Base-by-base conservation (phyloP, 805 yeast species). In the Lipomyces sp. region DNA sequence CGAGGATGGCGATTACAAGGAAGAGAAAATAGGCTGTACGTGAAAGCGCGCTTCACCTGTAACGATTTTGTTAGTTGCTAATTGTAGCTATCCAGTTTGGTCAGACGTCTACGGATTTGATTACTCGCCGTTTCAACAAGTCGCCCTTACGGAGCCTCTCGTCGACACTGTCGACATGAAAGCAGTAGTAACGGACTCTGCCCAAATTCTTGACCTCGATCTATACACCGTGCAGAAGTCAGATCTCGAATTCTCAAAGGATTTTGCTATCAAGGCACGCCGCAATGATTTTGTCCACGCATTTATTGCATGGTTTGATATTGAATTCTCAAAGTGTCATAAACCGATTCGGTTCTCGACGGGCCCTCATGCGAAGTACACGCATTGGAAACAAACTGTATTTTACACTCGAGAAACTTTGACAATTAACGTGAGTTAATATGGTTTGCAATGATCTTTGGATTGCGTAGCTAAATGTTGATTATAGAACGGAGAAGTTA, bases 371-470 rank as follows among this genome's bases (percentile, higher is more conserved):
- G 88, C 92, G 58, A 86, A 87, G 73, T 92, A 93, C 83, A 95
- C 99, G 15, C 99, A 95, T 81, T 95, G 99, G 99, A 96, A 95
- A 79, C 99, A 95, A 81, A 90, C 97, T 24, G 96, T 95, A 0
- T 92, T 96, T 80, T 96, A 95, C 79, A 83, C 94, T 75, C 87
- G 85, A 73, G 90, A 91, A 74, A 96, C 90, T 35, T 79, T 94
- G 71, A 90, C 69, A 48, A 51, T 70, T 24, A 66, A 70, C 57
- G 71, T 65, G 35, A 37, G 70, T 33, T 15, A 2, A 32, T 32
- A 4, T 13, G 11, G 34, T 7, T 30, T 13, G 15, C 24, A 10
- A n/a, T 2, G 33, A 15, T 15, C 18, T 5, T 42, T 50, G 59
- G n/a, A 18, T 11, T 58, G 48, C 29, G 34, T 24, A 10, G 34